phyloP scores from a whole-genome alignment of 2,329 filamentous ascomycete species.

The Thielaviopsis musarum region DNA sequence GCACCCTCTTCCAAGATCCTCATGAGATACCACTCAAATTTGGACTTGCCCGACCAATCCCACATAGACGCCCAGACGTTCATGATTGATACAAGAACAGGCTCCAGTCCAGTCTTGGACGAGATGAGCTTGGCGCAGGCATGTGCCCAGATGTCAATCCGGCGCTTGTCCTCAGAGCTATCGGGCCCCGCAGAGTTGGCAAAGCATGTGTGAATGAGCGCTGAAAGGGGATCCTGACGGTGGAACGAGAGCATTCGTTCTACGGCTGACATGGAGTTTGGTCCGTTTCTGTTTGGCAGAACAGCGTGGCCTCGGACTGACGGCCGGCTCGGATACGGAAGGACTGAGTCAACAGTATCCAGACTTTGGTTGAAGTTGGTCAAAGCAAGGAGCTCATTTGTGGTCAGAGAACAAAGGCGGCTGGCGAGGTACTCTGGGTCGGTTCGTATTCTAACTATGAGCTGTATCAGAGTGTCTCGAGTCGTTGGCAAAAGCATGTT shows the following conservation, averaged over 20 bases:
- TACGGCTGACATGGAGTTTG: slow-evolving; percentile 34
- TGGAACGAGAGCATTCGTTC: slow-evolving; percentile 80
- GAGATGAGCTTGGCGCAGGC: slow-evolving; percentile 70
- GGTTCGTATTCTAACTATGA: slow-evolving; percentile 66
- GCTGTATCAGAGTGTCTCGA: slow-evolving; percentile 58
- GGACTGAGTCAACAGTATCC: slow-evolving; percentile 69
- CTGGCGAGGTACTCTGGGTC: slow-evolving; percentile 79
- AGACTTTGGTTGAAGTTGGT: slow-evolving; percentile 62
- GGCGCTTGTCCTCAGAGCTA: slow-evolving; percentile 61
- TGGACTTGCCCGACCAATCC: slow-evolving; percentile 77
- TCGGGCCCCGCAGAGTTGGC: slow-evolving; percentile 70
- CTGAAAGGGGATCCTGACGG: slow-evolving; percentile 69
- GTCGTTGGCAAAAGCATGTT: slow-evolving; percentile 62
- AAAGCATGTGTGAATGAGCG: slow-evolving; percentile 76
- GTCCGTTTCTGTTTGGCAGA: slow-evolving; percentile 15
- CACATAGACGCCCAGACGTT: slow-evolving; percentile 77
- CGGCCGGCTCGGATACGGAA: slow-evolving; percentile 46
- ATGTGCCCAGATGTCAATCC: slow-evolving; percentile 76
- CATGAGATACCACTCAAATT: slow-evolving; percentile 90
- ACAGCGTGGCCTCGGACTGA: slow-evolving; percentile 27
- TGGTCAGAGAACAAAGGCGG: slow-evolving; percentile 58
- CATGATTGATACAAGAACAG: slow-evolving; percentile 67
- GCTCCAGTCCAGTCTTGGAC: slow-evolving; percentile 58
- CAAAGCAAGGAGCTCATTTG: slow-evolving; percentile 60
- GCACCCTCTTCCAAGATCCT: slow-evolving; percentile 84